phyloP scores from a whole-genome alignment of 164 flowering plant genomes.

The Sextonia rubra region DNA sequence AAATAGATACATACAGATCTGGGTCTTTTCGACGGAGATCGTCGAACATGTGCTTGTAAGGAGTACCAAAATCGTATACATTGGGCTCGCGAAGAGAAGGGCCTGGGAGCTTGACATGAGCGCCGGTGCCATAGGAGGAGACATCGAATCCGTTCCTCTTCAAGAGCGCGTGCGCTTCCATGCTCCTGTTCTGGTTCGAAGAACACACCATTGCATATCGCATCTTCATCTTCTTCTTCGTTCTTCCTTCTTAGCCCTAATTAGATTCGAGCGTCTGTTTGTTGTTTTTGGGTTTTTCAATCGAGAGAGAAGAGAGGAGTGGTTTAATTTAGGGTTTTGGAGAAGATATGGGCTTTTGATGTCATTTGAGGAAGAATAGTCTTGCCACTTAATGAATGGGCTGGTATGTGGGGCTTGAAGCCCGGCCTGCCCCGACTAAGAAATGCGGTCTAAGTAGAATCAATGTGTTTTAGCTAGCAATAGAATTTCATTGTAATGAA shows the following conservation, averaged over 20 bases:
- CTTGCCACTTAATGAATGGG: no score
- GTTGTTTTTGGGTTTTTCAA: no score
- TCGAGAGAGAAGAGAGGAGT: no score
- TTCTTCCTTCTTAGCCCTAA: background rate
- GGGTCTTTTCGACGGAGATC: conserved; percentile 91
- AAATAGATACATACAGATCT: conserved; percentile 60
- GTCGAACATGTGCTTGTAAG: conserved; percentile 94
- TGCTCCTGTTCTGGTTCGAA: conserved; percentile 95
- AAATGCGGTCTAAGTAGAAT: no score
- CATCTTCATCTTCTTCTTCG: conserved; percentile 39
- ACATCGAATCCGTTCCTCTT: conserved; percentile 83
- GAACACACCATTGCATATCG: conserved; percentile 96
- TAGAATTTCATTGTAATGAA: no score
- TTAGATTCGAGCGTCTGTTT: no score
- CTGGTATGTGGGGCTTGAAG: no score
- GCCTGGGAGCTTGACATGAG: conserved; percentile 97
- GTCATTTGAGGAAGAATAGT: no score
- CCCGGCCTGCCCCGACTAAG: no score
- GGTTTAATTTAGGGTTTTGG: no score
- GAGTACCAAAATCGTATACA: conserved; percentile 94
- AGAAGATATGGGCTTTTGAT: no score
- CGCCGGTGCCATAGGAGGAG: conserved; percentile 85
- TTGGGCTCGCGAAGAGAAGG: conserved; percentile 95
- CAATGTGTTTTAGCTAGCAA: no score
- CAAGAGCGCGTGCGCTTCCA: conserved; percentile 89